Percentiles rank a stretch among this genome's conserved stretches.
Evolutionary conservation across 1,139 yeast genomes (phyloP).

Genomic region (Scheffersomyces cryptocercus): DNA sequence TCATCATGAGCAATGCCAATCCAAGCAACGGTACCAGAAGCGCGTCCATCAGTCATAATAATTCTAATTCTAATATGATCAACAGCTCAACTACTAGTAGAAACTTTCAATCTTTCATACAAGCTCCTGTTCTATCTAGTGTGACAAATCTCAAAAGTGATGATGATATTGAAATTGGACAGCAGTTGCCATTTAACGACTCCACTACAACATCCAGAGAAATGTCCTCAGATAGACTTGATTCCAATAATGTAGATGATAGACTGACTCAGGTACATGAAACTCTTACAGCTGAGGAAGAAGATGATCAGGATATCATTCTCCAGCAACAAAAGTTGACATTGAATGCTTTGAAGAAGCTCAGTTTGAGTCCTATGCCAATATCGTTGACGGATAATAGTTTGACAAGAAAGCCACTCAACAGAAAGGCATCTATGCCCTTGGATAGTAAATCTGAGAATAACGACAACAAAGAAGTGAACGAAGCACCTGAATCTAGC

Average conservation of each 20-base stretch:
- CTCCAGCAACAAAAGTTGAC: conserved; percentile 46
- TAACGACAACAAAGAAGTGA: neutral
- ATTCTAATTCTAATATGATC: conserved; percentile 11
- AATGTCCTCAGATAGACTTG: neutral
- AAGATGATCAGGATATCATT: conserved; percentile 37
- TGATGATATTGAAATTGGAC: conserved; percentile 42
- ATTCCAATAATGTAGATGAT: neutral
- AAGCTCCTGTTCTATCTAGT: conserved; percentile 49
- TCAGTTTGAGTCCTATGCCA: conserved; percentile 47
- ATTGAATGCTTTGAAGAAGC: conserved; percentile 46
- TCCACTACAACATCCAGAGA: conserved; percentile 3
- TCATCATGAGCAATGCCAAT: conserved; percentile 18
- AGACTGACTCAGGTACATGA: neutral
- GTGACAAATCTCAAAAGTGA: conserved; percentile 31
- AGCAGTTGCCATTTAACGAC: conserved; percentile 43
- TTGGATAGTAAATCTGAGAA: neutral
- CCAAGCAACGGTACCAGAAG: conserved; percentile 22
- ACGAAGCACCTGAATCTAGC: neutral
- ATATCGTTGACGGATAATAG: conserved; percentile 14
- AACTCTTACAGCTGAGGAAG: neutral
- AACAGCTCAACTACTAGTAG: conserved; percentile 10
- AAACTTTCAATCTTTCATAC: conserved; percentile 49
- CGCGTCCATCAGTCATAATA: conserved; percentile 3
- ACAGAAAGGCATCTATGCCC: neutral
- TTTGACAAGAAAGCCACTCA: neutral